Evolutionary conservation across 768 basidiomycete species (phyloP).

Genomic region (Coprinopsis marcescibilis): DNA sequence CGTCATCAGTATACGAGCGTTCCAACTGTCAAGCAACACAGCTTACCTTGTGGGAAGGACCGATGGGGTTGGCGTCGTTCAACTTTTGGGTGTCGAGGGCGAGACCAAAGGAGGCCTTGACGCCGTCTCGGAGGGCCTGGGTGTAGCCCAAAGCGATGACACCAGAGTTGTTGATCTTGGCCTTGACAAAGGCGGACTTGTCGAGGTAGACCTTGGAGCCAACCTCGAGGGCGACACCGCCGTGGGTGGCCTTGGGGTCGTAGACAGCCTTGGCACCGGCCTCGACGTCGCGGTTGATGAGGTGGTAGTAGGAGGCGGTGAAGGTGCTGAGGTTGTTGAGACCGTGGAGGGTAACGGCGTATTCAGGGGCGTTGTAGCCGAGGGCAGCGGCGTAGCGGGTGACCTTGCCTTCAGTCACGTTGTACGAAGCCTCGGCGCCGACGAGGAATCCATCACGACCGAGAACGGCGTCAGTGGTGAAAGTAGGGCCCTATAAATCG

Average conservation of each 20-base stretch:
- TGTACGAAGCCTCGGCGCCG: conserved; percentile 95
- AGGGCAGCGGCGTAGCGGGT: conserved; percentile 88
- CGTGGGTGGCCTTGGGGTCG: conserved; percentile 85
- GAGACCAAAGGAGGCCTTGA: conserved; percentile 89
- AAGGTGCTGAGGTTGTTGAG: conserved; percentile 93
- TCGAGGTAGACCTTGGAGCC: conserved; percentile 93
- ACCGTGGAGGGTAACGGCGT: conserved; percentile 90
- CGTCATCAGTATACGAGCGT: background rate
- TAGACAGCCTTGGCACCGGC: conserved; percentile 96
- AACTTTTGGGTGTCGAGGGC: conserved; percentile 92
- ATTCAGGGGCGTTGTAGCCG: conserved; percentile 95
- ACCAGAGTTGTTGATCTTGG: conserved; percentile 97
- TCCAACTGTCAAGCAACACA: background rate
- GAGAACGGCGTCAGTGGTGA: conserved; percentile 92
- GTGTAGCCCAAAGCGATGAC: conserved; percentile 82
- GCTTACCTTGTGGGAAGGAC: conserved; percentile 72
- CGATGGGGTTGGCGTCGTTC: conserved; percentile 60
- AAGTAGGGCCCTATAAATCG: conserved; percentile 76
- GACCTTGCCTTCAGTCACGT: conserved; percentile 89
- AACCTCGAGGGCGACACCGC: conserved; percentile 87
- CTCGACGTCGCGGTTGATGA: conserved; percentile 85
- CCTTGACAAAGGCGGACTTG: conserved; percentile 88
- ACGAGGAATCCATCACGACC: conserved; percentile 97
- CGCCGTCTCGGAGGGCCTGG: conserved; percentile 88
- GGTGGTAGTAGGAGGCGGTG: conserved; percentile 97